phyloP scores from a whole-genome alignment of 2,329 filamentous ascomycete genomes.

The Neoscytalidium dimidiatum region DNA sequence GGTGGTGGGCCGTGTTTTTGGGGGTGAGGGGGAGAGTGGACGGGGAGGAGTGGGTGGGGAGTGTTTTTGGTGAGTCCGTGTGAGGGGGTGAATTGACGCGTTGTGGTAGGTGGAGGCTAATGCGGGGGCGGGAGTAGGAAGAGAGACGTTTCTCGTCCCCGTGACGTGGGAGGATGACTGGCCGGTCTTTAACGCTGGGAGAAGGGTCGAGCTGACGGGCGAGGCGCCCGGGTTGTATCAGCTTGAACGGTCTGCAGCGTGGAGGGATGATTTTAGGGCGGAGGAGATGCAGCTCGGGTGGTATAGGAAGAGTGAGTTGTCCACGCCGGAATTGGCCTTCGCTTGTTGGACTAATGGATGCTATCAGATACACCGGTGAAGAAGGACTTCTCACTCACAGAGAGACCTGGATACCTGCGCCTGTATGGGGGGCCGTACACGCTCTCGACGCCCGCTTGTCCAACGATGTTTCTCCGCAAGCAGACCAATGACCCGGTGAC shows the following conservation, averaged over 20 bases:
- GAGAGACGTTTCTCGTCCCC: constrained; percentile 54
- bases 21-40: constrained; percentile 44
- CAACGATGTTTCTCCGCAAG: constrained; percentile 57
- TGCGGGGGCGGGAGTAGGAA: constrained; percentile 32
- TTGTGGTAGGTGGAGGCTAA: neutral
- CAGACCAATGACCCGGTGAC: constrained; percentile 48
- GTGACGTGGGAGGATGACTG: constrained; percentile 55
- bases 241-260: constrained; percentile 25
- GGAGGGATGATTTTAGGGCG: constrained; percentile 42
- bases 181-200: constrained; percentile 53
- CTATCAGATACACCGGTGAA: constrained; percentile 51
- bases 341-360: neutral
- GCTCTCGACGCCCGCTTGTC: constrained; percentile 52
- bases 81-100: neutral
- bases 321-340: neutral
- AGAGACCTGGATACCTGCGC: constrained; percentile 47
- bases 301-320: constrained; percentile 40
- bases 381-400: constrained; percentile 49
- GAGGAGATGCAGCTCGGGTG: constrained; percentile 38
- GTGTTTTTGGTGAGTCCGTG: constrained; percentile 42
- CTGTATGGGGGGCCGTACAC: constrained; percentile 56
- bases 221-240: constrained; percentile 1
- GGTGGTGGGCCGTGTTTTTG: constrained; percentile 53
- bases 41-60: constrained; percentile 36
- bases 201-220: constrained; percentile 43